Conservation (phyloP, 2,329 filamentous ascomycete species). For the Teratosphaeria nubilosa region DNA sequence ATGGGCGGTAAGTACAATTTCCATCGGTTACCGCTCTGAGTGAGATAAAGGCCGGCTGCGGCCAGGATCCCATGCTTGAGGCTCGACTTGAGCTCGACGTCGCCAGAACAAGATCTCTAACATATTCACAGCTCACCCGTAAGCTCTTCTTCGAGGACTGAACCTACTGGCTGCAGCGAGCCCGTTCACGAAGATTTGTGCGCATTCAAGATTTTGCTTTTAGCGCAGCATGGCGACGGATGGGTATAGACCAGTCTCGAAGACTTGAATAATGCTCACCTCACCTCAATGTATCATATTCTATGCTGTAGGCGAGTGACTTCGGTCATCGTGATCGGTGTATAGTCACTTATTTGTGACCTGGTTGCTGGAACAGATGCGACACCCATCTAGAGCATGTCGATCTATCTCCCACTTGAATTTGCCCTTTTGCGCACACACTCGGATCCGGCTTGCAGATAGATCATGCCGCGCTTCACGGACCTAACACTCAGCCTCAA, state of each 20-base stretch:
- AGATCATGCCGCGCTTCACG: too few relatives aligned
- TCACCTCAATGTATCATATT: neutral
- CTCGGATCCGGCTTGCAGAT: too few relatives aligned
- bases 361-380: neutral
- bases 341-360: neutral
- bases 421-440: too few relatives aligned
- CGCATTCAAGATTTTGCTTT: neutral
- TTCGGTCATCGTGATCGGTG: neutral
- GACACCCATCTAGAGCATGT: neutral
- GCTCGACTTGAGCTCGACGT: neutral
- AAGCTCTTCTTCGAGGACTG: slow-evolving; percentile 9
- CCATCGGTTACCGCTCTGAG: too few relatives aligned
- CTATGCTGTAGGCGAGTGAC: neutral
- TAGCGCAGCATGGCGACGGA: slow-evolving; percentile 3
- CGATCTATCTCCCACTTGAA: neutral
- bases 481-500: too few relatives aligned
- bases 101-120: slow-evolving; percentile 3
- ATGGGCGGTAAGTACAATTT: slow-evolving; percentile 70
- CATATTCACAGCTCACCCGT: slow-evolving; percentile 7
- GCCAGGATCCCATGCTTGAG: neutral
- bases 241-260: neutral
- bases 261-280: neutral
- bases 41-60: too few relatives aligned
- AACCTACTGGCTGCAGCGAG: neutral
- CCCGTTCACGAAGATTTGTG: neutral